Percentiles rank a stretch among this genome's conserved stretches.
Conservation (phyloP, 2,329 filamentous ascomycete genomes). For the Macrophomina tecta region DNA sequence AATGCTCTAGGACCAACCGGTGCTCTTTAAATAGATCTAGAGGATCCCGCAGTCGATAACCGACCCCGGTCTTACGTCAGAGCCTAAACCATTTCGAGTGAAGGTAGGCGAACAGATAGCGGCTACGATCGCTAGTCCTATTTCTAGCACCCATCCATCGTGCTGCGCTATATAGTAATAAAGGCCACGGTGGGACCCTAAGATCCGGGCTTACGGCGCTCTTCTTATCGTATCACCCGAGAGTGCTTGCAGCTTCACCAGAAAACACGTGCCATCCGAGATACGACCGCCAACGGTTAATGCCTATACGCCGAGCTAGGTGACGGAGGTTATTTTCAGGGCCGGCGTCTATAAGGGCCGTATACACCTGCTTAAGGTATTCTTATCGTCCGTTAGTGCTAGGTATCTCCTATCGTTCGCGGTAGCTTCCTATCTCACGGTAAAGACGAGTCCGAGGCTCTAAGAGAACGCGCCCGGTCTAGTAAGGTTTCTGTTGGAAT, state of each 20-base stretch:
- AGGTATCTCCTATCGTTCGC: constrained; percentile 60
- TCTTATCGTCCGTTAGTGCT: constrained; percentile 58
- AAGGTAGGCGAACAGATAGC: constrained; percentile 5
- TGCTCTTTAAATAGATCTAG: background rate
- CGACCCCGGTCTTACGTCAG: background rate
- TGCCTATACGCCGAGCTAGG: constrained; percentile 56
- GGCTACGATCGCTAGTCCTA: background rate
- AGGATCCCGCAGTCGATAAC: background rate
- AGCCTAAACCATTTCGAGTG: background rate
- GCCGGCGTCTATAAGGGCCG: constrained; percentile 59
- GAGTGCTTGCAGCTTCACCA: background rate
- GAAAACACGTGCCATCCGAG: background rate
- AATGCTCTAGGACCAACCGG: background rate
- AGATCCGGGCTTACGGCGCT: background rate
- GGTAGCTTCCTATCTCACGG: constrained; percentile 15
- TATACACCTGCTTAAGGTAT: constrained; percentile 61
- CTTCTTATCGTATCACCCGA: background rate
- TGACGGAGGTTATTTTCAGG: constrained; percentile 57
- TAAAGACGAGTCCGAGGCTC: constrained; percentile 21
- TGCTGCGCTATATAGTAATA: background rate
- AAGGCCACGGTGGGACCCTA: background rate
- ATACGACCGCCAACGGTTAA: constrained; percentile 32
- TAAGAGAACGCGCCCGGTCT: constrained; percentile 24
- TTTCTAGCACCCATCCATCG: background rate
- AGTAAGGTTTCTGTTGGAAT: background rate